These are phyloP conservation scores for Diplodia seriata DNA, from an alignment of 2,329 filamentous ascomycete genomes.

Conservation along the genomic window DNA sequence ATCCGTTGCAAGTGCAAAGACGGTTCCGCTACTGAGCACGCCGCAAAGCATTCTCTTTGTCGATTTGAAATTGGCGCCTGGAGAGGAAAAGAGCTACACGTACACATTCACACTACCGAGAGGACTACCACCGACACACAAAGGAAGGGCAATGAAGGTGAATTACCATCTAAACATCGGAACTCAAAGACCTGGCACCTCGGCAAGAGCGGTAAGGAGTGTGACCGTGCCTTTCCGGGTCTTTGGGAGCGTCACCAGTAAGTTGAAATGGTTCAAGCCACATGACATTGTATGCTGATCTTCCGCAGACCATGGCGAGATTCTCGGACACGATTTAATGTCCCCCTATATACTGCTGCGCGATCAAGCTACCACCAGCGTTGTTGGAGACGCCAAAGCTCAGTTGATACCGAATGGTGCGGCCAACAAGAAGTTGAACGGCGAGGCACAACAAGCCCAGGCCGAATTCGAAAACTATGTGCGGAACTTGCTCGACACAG, in stretches of 20 bases:
- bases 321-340: constrained; percentile 93
- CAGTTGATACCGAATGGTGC: constrained; percentile 20
- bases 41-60: constrained; percentile 97
- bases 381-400: constrained; percentile 50
- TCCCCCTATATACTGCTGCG: constrained; percentile 87
- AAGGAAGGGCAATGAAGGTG: constrained; percentile 92
- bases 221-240: constrained; percentile 93
- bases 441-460: constrained; percentile 35
- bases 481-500: constrained; percentile 56
- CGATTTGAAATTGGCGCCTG: constrained; percentile 83
- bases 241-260: constrained; percentile 85
- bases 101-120: constrained; percentile 86
- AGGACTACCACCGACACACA: constrained; percentile 88
- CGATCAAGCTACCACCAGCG: constrained; percentile 71
- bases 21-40: constrained; percentile 89
- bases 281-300: constrained; percentile 37
- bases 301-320: constrained; percentile 71
- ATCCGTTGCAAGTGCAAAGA: constrained; percentile 81
- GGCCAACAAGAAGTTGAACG: constrained; percentile 35
- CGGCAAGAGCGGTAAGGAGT: constrained; percentile 79
- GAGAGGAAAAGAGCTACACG: constrained; percentile 85
- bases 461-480: constrained; percentile 52
- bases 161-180: constrained; percentile 90
- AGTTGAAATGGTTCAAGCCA: constrained; percentile 32
- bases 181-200: constrained; percentile 82